Evolutionary conservation across 352 stramenopile species (phyloP), one percentile per base, ranked within the genome.

Genomic region (Globisporangium uncinulatum): DNA sequence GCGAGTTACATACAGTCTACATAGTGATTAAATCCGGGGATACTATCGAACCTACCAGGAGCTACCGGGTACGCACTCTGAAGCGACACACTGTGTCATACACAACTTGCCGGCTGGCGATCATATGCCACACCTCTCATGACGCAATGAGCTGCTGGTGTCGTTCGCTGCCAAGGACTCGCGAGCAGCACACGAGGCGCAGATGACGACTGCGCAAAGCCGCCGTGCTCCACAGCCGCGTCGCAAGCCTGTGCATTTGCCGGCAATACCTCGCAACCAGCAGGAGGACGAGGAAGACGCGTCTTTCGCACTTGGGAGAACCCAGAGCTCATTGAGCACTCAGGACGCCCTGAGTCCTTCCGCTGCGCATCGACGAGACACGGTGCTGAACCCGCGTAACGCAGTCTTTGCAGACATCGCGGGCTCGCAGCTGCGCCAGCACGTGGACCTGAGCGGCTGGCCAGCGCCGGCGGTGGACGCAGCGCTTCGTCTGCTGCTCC

Each of bases 391-490:
- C 15, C 59, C 65, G 11, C 54, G 61, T 1, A 57, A 62, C 17
- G 60, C 63, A 0, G 54, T 65, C 2, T 61, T 71, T 20, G 57
- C n/a, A 19, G 51, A 64, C 36, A 59, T 64, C 31, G 43, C 21
- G 11, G 46, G 51, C 37, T 44, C 36, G 44, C 32, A n/a, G 31
- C 75, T 81, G 46, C 74, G 68, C 24, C 53, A 51, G 0, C 79
- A 80, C 51, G 66, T 92, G 13, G 62, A 74, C 20, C 69, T 92
- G 29, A 70, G 67, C 21, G 79, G 82, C 6, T 89, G 77, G 82
- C 41, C 65, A 2, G 61, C 73, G 79, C 46, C 66, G 1, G 63
- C 71, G n/a, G 63, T 59, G 0, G 82, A 89, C 63, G 63, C 65
- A 39, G 56, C 69, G 37, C 61, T 87, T 3, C 62, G 73, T 41